Evolutionary conservation across 1,284 basidiomycete species (phyloP), one percentile per base, ranked within the genome.

Genomic region (Apiotrichum gamsii): DNA sequence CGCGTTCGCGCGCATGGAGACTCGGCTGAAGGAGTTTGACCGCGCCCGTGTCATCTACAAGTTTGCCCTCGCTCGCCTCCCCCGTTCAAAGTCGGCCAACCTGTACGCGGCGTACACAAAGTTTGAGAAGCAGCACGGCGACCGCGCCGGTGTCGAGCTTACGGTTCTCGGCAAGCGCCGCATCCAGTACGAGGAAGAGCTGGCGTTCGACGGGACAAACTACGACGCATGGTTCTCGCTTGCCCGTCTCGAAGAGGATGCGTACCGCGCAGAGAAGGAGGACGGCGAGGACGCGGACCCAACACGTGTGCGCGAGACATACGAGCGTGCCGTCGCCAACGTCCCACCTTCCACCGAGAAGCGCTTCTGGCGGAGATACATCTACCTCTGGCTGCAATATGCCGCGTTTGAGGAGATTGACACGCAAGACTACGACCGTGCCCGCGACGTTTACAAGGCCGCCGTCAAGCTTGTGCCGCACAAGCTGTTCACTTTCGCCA

Each of bases 211-310:
- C 56, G 82, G 86, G 1, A 82, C 84, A 30, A 95, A 97, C 70
- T 98, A 97, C 63, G 94, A 98, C 70, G 86, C 87, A 1, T 99
- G 95, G 95, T 97, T 97, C 67, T 95, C 97, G 64, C 95, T 95
- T 61, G 81, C 90, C 11, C 80, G 91, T 4, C 72, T 99, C 18
- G 94, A 98, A 68, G 95, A 98, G 70, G 87, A 85, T 33, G 87
- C 90, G 0, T 81, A 83, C 59, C 76, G 80, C 21, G 82, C 88
- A 45, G 74, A 87, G 32, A 79, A 77, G 59, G 84, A 87, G 34
- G 89, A 91, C 55, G 88, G 85, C 8, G 69, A 71, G 43, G 73
- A 77, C 9, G 84, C 83, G 2, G 65, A 67, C 49, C 66, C 73
- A 9, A 69, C 71, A 16, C 79, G 89, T 5, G 85, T 96, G 3